Evolutionary conservation across 805 yeast genomes (phyloP).

Genomic region (Saturnispora galanensis): DNA sequence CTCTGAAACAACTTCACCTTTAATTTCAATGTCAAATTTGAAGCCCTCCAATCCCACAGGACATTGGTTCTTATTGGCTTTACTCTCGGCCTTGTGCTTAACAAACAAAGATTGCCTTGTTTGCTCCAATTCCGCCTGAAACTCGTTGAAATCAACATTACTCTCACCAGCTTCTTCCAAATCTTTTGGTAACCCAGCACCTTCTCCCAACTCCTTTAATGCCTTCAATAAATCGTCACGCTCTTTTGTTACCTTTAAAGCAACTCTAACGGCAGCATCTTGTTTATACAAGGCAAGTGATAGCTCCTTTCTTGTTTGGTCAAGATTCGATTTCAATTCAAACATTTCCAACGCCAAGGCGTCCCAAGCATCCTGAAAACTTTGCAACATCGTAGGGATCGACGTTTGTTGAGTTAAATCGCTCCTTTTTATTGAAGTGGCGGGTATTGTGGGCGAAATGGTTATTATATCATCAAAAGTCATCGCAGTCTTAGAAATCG

Average conservation of each 20-base stretch:
- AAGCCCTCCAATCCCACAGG: slow-evolving; percentile 1
- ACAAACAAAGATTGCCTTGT: slow-evolving; percentile 7
- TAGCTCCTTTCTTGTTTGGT: slow-evolving; percentile 56
- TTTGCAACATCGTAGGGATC: slow-evolving; percentile 66
- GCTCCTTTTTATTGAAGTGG: slow-evolving; percentile 11
- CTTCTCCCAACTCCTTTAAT: slow-evolving; percentile 41
- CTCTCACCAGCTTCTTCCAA: slow-evolving; percentile 7
- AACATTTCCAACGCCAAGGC: slow-evolving; percentile 74
- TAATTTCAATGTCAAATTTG: background rate
- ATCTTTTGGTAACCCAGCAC: slow-evolving; percentile 10
- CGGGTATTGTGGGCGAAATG: slow-evolving; percentile 14
- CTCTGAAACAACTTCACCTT: background rate
- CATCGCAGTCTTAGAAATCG: slow-evolving; percentile 58
- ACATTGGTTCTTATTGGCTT: background rate
- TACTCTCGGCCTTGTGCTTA: slow-evolving; percentile 7
- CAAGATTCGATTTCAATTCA: slow-evolving; percentile 62
- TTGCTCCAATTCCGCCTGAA: background rate
- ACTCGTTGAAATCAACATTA: background rate
- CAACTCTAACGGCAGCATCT: slow-evolving; percentile 87
- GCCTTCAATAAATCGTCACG: slow-evolving; percentile 66
- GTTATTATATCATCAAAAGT: slow-evolving; percentile 47
- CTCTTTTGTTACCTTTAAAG: slow-evolving; percentile 63
- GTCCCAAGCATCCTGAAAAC: slow-evolving; percentile 87
- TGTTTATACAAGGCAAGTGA: slow-evolving; percentile 72
- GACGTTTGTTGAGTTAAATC: slow-evolving; percentile 35